A percentile compares a stretch with the other conserved stretches of the same genome.
These are phyloP conservation scores for Sanghuangporus sanghuang DNA, from an alignment of 1,284 basidiomycete species.

Conservation along the genomic window DNA sequence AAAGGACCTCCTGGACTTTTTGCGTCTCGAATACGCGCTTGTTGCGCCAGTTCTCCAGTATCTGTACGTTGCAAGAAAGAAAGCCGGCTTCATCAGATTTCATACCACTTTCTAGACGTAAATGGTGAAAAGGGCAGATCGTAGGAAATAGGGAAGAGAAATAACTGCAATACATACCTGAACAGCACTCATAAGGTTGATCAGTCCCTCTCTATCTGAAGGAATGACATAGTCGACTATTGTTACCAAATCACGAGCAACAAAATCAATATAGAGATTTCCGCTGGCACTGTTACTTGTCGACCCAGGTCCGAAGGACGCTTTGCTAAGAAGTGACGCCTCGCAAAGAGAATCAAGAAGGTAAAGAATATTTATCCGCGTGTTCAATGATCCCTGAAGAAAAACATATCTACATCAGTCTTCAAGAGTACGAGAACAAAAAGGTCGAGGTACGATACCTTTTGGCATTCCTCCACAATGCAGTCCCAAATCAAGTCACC, in stretches of 20 bases:
- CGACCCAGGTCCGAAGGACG: slow-evolving; percentile 37
- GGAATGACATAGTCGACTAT: slow-evolving; percentile 85
- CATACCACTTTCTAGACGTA: not conserved
- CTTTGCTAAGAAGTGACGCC: slow-evolving; percentile 61
- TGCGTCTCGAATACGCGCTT: slow-evolving; percentile 80
- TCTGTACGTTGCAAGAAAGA: slow-evolving; percentile 42
- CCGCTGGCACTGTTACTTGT: slow-evolving; percentile 32
- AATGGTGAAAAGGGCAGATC: not conserved
- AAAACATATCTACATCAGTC: not conserved
- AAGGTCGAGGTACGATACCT: slow-evolving; percentile 39
- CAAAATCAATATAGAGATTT: slow-evolving; percentile 68
- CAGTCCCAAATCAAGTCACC: slow-evolving; percentile 96
- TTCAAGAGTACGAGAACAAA: not conserved
- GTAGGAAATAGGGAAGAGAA: not conserved
- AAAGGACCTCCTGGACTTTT: slow-evolving; percentile 63
- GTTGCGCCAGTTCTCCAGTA: slow-evolving; percentile 81
- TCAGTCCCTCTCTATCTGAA: slow-evolving; percentile 71
- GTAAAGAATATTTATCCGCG: slow-evolving; percentile 89
- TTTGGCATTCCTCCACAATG: slow-evolving; percentile 84
- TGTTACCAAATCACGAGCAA: slow-evolving; percentile 65
- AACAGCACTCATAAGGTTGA: slow-evolving; percentile 80
- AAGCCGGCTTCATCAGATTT: not conserved
- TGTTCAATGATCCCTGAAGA: slow-evolving; percentile 81
- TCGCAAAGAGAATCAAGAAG: slow-evolving; percentile 88
- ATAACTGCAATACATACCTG: slow-evolving; percentile 47